phyloP scores from a whole-genome alignment of 2,329 filamentous ascomycete species.

The Colletotrichum falcatum region DNA sequence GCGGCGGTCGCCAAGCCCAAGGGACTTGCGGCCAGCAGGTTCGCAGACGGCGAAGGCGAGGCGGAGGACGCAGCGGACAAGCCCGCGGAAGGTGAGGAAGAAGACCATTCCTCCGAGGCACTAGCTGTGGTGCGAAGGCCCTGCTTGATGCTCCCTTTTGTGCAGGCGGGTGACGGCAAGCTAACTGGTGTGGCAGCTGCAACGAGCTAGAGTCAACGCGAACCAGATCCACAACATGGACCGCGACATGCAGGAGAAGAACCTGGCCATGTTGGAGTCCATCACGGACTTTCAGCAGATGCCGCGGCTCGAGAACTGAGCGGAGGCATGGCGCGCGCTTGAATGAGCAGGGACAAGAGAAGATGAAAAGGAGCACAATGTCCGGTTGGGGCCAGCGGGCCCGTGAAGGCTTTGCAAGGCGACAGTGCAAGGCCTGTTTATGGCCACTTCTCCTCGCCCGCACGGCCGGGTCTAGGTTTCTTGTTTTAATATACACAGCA shows the following conservation, averaged over 20 bases:
- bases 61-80: conserved; percentile 51
- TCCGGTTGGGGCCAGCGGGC: conserved; percentile 30
- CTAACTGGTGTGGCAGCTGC: conserved; percentile 45
- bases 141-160: conserved; percentile 57
- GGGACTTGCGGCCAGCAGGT: conserved; percentile 67
- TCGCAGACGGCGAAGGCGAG: conserved; percentile 57
- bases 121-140: conserved; percentile 74
- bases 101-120: conserved; percentile 73
- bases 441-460: conserved; percentile 36
- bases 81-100: conserved; percentile 68
- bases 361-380: background rate
- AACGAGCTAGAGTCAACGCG: conserved; percentile 52
- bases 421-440: conserved; percentile 17
- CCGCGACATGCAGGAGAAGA: conserved; percentile 67
- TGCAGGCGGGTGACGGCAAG: conserved; percentile 38
- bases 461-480: conserved; percentile 34
- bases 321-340: background rate
- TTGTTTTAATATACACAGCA: conserved; percentile 37
- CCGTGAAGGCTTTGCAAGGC: conserved; percentile 2
- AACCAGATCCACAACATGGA: conserved; percentile 66
- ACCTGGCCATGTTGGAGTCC: conserved; percentile 52
- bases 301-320: conserved; percentile 30
- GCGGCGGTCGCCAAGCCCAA: conserved; percentile 57
- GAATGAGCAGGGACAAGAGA: background rate
- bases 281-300: conserved; percentile 43